A percentile compares a stretch with the other conserved stretches of the same genome.
These are phyloP conservation scores for Prunella vulgaris DNA, from an alignment of 257 asterid species.

Conservation along the genomic window DNA sequence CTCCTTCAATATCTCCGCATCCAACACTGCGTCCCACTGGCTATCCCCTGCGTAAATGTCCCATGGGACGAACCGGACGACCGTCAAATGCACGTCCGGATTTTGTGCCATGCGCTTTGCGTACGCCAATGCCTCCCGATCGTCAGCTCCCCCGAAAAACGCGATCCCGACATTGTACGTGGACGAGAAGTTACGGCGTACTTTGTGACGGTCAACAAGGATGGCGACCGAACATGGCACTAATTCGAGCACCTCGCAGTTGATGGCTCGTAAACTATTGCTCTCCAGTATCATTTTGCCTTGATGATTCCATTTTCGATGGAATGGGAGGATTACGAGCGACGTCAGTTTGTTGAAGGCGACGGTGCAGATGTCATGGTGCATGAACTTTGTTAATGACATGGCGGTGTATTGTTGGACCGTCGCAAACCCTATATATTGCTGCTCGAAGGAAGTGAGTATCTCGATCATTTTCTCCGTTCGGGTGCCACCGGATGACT, in stretches of 20 bases:
- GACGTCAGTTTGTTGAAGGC: constrained; percentile 65
- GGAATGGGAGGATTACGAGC: constrained; percentile 67
- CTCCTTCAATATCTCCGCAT: constrained; percentile 72
- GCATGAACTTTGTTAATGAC: constrained; percentile 69
- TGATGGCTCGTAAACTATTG: constrained; percentile 46
- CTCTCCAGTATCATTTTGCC: constrained; percentile 57
- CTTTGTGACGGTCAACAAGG: constrained; percentile 73
- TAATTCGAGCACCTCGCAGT: constrained; percentile 55
- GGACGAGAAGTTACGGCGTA: constrained; percentile 27
- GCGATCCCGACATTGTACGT: constrained; percentile 49
- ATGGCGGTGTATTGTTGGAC: constrained; percentile 63
- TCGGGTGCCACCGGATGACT: constrained; percentile 42
- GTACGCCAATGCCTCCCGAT: constrained; percentile 74
- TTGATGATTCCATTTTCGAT: constrained; percentile 71
- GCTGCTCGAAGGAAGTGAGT: constrained; percentile 37
- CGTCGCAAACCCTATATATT: constrained; percentile 25
- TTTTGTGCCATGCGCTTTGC: constrained; percentile 61
- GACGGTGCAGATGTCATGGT: constrained; percentile 62
- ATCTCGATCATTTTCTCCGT: constrained; percentile 57
- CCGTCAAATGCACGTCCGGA: constrained; percentile 45
- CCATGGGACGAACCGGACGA: constrained; percentile 61
- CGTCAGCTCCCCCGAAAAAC: constrained; percentile 84
- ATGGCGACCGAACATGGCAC: constrained; percentile 86
- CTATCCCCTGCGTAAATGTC: constrained; percentile 45
- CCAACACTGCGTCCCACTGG: constrained; percentile 89